Base-by-base conservation (phyloP, 1,284 basidiomycete species). In the Ceratobasidium papillatum region DNA sequence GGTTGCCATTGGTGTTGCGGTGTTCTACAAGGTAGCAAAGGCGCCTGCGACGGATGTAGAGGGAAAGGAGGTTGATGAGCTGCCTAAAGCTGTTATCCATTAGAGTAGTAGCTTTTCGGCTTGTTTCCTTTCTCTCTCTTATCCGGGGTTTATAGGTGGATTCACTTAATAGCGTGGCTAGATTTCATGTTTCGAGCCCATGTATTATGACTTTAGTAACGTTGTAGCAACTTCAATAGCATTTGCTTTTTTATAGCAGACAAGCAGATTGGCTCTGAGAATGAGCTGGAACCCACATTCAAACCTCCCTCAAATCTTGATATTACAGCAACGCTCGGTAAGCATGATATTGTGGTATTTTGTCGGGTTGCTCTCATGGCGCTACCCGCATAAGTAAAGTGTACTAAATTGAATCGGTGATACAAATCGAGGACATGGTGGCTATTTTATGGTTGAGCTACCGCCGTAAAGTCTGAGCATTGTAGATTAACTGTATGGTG, bases 1-100 rank as follows among this genome's bases (percentile, higher is more conserved):
- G 9, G 74, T 63, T 8, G 34, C 61, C n/a, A 64, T 74, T 27
- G 66, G 62, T 8, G 71, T 78, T 17, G n/a, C 65, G 8, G 34
- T 77, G n/a, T 76, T 77, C 47, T 77, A 74, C 32, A 66, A 51
- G 30, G 45, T 51, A 17, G 69, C 27, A 1, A 61, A 62, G 22
- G 4, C 27, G 0, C 36, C 45, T 8, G 58, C 30, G 22, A 34
- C 41, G 25, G 69, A 72, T 61, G 58, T 72, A 1, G 69, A 72
- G n/a, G 58, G 58, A 1, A 72, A 72, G 69, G 52, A 45, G 9
- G 66, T 43, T 27, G 66, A 41, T 32, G 66, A 63, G 41, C 7
- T 25, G 61, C 61, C 61, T 17, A 45, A 45, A 41, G 41, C 36
- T 27, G 52, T 54, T 17, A 41, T 71, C 1, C 66, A 71, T 58